Base-by-base conservation (phyloP, 2,329 filamentous ascomycete genomes). In the Orbilia javanica region DNA sequence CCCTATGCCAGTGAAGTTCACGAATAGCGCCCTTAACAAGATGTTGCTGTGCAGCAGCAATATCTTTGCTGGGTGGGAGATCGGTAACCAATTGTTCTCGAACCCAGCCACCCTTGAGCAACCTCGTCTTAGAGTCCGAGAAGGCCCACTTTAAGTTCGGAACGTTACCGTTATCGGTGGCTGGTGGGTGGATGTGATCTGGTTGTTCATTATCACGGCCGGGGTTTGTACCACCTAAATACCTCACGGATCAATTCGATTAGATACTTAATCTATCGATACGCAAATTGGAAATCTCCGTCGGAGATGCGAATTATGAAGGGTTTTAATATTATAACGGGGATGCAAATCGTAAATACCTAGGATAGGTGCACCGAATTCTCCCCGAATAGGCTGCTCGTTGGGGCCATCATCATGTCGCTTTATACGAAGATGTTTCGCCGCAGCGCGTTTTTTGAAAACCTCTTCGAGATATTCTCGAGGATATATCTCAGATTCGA, bases 31-130 rank as follows among this genome's bases (percentile, higher is more conserved):
- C 90, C 82, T 91, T 91, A 71, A 86, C 88, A 66, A 92, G 84
- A 83, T 92, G 90, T 83, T 91, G 89, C 82, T 92, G 90, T 0
- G 90, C 90, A 3, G 87, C 90, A 0, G 90, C 85, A 80, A 92
- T 90, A 79, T 92, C 90, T 77, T 89, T 87, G 81, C 89, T 91
- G 13, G 87, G 84, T 0, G 90, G 90, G 5, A 92, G 83, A 82
- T 92, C 90, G n/a, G 88, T 88, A 57, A 91, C 86, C 67, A 91
- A 88, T 81, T 91, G 89, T 83, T 91, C 88, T 25, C 90, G 86
- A 0, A 89, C 87, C 90, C 90, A 92, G 1, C 90, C 90, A 0
- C 90, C 90, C 27, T 87, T 87, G 18, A 75, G 36, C 4, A 79
- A 46, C 50, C 73, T 78, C 3, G 73, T 78, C 22, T 67, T 71